phyloP scores from a whole-genome alignment of 495 filamentous ascomycete genomes.

The Xylaria palmicola region DNA sequence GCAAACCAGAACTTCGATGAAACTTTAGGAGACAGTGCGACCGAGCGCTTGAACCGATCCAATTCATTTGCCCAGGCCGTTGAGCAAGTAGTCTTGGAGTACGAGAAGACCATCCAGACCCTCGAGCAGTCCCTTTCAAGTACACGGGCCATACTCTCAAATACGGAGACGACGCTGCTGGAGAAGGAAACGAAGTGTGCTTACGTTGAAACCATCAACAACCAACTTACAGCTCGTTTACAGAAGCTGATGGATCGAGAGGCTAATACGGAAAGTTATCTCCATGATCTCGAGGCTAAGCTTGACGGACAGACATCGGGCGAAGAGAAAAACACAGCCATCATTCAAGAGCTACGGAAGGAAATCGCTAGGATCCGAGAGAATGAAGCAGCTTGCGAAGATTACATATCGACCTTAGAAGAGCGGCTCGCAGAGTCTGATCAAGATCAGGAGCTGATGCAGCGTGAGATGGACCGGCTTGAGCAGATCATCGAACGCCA shows the following conservation, averaged over 20 bases:
- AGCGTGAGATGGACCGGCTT: conserved; percentile 88
- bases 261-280: conserved; percentile 82
- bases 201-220: conserved; percentile 86
- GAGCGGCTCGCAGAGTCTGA: conserved; percentile 94
- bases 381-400: conserved; percentile 83
- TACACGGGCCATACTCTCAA: conserved; percentile 79
- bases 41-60: conserved; percentile 87
- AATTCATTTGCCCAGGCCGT: conserved; percentile 93
- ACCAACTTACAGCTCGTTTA: conserved; percentile 81
- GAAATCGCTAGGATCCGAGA: conserved; percentile 88
- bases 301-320: conserved; percentile 86
- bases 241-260: conserved; percentile 91
- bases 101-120: conserved; percentile 96
- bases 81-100: conserved; percentile 93
- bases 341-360: conserved; percentile 84
- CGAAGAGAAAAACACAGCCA: conserved; percentile 84
- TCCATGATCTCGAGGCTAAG: conserved; percentile 85
- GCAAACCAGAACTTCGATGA: conserved; percentile 54
- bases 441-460: conserved; percentile 94
- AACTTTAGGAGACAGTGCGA: conserved; percentile 68
- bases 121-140: conserved; percentile 90
- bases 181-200: conserved; percentile 93
- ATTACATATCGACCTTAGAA: conserved; percentile 96
- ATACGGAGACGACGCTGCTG: conserved; percentile 77
- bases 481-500: conserved; percentile 96